A percentile compares a stretch with the other conserved stretches of the same genome.
These are phyloP conservation scores for Boletus eberwhitei DNA, from an alignment of 768 basidiomycete genomes.

Conservation along the genomic window DNA sequence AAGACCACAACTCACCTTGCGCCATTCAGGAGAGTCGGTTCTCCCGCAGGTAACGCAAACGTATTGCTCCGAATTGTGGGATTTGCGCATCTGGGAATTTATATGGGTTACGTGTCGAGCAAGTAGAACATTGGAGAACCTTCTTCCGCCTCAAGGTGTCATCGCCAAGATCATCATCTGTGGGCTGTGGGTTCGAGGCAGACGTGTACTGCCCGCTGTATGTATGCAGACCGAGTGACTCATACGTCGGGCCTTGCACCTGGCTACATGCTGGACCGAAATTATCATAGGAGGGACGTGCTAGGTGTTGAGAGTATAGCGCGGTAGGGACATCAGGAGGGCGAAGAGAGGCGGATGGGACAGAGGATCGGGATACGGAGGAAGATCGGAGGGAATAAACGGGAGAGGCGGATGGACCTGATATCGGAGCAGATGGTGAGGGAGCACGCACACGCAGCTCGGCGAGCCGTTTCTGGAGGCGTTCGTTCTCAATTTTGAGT, in stretches of 20 bases:
- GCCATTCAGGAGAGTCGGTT: slow-evolving; percentile 97
- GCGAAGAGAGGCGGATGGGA: slow-evolving; percentile 14
- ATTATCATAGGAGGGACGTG: slow-evolving; percentile 14
- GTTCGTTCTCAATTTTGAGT: slow-evolving; percentile 85
- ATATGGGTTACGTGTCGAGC: slow-evolving; percentile 1
- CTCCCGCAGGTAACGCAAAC: slow-evolving; percentile 92
- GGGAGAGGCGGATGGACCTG: slow-evolving; percentile 22
- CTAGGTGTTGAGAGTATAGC: slow-evolving; percentile 17
- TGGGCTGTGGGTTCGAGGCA: slow-evolving; percentile 10
- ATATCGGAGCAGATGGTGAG: slow-evolving; percentile 13
- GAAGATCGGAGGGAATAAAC: slow-evolving; percentile 26
- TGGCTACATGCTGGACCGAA: slow-evolving; percentile 9
- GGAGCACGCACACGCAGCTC: slow-evolving; percentile 36
- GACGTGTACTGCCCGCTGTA: slow-evolving; percentile 17
- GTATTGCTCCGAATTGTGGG: slow-evolving; percentile 58
- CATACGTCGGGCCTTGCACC: slow-evolving; percentile 13
- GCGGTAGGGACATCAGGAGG: slow-evolving; percentile 10
- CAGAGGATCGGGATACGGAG: slow-evolving; percentile 24
- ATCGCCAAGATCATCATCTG: slow-evolving; percentile 45
- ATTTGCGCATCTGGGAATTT: slow-evolving; percentile 34
- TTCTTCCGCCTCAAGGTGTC: slow-evolving; percentile 62
- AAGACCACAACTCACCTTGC: slow-evolving; percentile 54
- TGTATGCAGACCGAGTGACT: slow-evolving; percentile 16
- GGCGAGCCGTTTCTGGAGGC: slow-evolving; percentile 59
- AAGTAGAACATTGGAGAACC: slow-evolving; percentile 32